These are phyloP conservation scores for Cylindrotheca closterium DNA, from an alignment of 108 stramenopile genomes.

Conservation along the genomic window DNA sequence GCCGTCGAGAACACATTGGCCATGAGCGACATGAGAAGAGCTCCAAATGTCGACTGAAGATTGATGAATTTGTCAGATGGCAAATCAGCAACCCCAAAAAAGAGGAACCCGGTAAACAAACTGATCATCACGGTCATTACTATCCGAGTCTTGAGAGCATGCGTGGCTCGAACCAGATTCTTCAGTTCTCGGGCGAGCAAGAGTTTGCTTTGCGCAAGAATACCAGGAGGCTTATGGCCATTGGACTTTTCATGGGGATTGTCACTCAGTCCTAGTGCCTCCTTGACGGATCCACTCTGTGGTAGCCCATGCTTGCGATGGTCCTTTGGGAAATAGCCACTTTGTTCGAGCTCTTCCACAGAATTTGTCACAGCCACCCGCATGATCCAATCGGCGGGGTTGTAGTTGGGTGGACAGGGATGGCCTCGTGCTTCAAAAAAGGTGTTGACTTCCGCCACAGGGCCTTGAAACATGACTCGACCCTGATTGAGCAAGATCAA, in stretches of 20 bases:
- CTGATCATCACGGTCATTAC: conserved; percentile 47
- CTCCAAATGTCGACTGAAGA: conserved; percentile 59
- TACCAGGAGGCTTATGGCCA: conserved; percentile 32
- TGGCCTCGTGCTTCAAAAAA: conserved; percentile 38
- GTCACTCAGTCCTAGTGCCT: conserved; percentile 16
- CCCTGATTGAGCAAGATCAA: conserved; percentile 64
- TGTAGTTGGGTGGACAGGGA: conserved; percentile 61
- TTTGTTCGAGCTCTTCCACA: conserved; percentile 32
- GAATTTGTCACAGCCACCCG: conserved; percentile 46
- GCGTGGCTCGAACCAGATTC: conserved; percentile 39
- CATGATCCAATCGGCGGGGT: conserved; percentile 79
- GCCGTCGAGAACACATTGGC: conserved; percentile 52
- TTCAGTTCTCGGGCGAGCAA: conserved; percentile 50
- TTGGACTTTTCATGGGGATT: no score
- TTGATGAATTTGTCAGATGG: conserved; percentile 9
- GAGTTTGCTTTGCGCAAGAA: conserved; percentile 32
- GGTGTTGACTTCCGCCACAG: conserved; percentile 14
- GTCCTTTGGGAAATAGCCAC: conserved; percentile 35
- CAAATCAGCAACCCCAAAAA: conserved; percentile 40
- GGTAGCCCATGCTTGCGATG: conserved; percentile 12
- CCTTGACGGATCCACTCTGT: not conserved
- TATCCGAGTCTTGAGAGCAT: conserved; percentile 42
- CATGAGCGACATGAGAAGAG: conserved; percentile 44
- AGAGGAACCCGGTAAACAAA: conserved; percentile 54
- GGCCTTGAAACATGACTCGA: conserved; percentile 55